These are phyloP conservation scores for Camellia japonica DNA, from an alignment of 148 eudicot genomes.

Conservation along the genomic window DNA sequence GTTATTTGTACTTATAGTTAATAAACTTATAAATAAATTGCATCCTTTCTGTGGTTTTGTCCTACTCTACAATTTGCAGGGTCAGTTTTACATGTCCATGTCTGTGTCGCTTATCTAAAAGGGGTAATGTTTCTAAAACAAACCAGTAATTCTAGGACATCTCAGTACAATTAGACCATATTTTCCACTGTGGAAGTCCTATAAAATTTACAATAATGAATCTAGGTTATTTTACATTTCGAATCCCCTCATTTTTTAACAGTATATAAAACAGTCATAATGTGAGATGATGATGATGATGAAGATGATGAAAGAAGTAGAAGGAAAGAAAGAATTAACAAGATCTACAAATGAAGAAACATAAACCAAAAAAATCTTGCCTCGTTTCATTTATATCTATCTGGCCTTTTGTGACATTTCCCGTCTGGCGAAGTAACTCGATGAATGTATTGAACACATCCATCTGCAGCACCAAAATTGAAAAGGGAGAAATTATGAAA, in stretches of 20 bases:
- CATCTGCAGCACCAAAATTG: conserved; percentile 53
- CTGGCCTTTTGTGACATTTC: conserved; percentile 89
- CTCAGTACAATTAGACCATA: no score
- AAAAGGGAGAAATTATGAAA: no score
- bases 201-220: background rate
- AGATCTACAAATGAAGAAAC: background rate
- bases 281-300: background rate
- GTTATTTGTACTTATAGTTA: no score
- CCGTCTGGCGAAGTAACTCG: conserved; percentile 93
- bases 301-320: background rate
- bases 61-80: no score
- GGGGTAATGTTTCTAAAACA: no score
- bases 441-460: conserved; percentile 95
- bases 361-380: conserved; percentile 35
- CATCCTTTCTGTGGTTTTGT: no score
- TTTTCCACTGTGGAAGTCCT: background rate
- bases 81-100: no score
- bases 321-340: conserved; percentile 2
- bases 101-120: no score
- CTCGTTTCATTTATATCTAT: conserved; percentile 71
- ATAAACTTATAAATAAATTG: no score
- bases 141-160: no score
- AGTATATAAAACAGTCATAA: background rate
- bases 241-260: background rate
- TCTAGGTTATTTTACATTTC: background rate